Percentiles rank a stretch among this genome's conserved stretches.
Conservation (phyloP, 495 filamentous ascomycete species). For the Neurospora tetraspora region DNA sequence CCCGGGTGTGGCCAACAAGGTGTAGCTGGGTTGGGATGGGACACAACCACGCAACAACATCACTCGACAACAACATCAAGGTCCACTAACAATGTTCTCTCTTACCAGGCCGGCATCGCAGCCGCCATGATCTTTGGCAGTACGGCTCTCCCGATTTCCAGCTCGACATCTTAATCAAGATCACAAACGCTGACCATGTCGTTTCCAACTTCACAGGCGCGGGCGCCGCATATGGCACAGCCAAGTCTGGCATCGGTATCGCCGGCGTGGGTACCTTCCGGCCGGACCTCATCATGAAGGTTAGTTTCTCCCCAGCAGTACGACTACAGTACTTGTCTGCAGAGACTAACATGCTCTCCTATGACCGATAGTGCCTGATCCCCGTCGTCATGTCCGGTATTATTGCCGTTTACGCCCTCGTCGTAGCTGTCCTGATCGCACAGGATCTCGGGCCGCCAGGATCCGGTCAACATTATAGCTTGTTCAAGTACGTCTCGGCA, state of each 20-base stretch:
- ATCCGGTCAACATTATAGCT: constrained; percentile 51
- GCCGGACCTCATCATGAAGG: constrained; percentile 98
- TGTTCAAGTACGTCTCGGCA: constrained; percentile 61
- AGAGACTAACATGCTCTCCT: not conserved
- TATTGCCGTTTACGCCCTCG: constrained; percentile 94
- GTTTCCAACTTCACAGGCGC: constrained; percentile 45
- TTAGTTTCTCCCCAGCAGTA: constrained; percentile 16
- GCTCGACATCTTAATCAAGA: not conserved
- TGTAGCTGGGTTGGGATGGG: not conserved
- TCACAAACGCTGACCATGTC: constrained; percentile 15
- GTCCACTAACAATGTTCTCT: constrained; percentile 26
- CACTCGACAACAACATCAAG: constrained; percentile 4
- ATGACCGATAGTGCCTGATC: constrained; percentile 58
- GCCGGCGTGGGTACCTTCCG: constrained; percentile 87
- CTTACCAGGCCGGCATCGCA: constrained; percentile 67
- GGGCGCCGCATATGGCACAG: constrained; percentile 94
- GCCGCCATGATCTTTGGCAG: constrained; percentile 93
- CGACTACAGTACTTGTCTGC: not conserved
- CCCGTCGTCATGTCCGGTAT: constrained; percentile 99
- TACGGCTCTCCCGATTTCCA: constrained; percentile 37
- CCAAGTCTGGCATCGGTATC: constrained; percentile 95
- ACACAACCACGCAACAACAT: constrained; percentile 22
- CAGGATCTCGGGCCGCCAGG: constrained; percentile 62
- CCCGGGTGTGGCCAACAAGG: not conserved
- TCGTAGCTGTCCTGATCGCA: constrained; percentile 90